Base-by-base conservation (phyloP, 2,329 filamentous ascomycete genomes). In the Thielaviopsis euricoi region DNA sequence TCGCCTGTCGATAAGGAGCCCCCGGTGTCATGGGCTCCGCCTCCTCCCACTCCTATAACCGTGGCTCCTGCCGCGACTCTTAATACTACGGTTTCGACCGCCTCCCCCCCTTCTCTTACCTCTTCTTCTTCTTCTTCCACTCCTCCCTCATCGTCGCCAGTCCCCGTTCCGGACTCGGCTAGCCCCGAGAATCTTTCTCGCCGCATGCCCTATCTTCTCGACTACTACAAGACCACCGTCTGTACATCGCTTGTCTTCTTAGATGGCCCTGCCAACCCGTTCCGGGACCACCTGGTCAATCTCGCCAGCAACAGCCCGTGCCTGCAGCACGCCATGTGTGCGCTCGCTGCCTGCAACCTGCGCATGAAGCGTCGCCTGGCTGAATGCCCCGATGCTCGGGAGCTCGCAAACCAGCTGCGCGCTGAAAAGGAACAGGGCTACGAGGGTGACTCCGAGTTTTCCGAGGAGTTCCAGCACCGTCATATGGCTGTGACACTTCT, bases 151-250 rank as follows among this genome's bases (percentile, higher is more conserved):
- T 29, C 13, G 19, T 21, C 54, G 13, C n/a, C 54, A 7, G 21
- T 12, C 22, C 17, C 54, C 10, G 3, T 48, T 13, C 17, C 17
- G 22, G 26, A 43, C 37, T 43, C 37, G 37, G 37, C 37, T 15
- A 43, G 37, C 10, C 37, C 37, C 25, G 43, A 50, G 23, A 73
- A 87, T 65, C 82, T 87, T 61, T 81, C 85, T 60, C 86, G 89
- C 66, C 86, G 89, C 66, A 85, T 95, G 74, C 85, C 86, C 63
- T 94, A 86, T 70, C 85, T 95, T 67, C 85, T 96, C 74, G 86
- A 94, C 67, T 95, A 95, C 71, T 96, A 95, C 71, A 85, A 90
- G 67, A 89, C 89, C 69, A 87, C 88, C 66, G 90, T 97, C 73
- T 93, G 89, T 63, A 87, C 88, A 5, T 88, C 89, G 60, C 87